Base-by-base conservation (phyloP, 2,329 filamentous ascomycete genomes). In the Aspergillus nomiae region DNA sequence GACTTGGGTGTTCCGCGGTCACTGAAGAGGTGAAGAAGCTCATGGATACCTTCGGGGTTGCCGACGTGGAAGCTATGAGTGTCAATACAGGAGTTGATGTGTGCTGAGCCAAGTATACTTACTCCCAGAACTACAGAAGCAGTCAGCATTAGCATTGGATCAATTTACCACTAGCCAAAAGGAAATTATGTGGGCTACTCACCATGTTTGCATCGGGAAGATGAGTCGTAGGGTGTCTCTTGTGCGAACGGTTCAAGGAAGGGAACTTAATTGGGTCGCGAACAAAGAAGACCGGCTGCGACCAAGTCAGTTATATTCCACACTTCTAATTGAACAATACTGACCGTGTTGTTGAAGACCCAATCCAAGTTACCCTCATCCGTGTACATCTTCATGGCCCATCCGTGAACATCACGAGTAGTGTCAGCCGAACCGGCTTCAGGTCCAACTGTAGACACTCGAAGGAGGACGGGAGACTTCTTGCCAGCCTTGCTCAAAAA, bases 341-440 rank as follows among this genome's bases (percentile, higher is more conserved):
- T 5, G 32, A 92, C 87, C 0, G 89, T 91, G 67, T 92, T 88
- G 77, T 92, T 92, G 38, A 89, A 89, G 2, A 91, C 87, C 34
- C 91, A 81, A 66, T 92, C 90, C 86, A 88, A 91, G 68, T 90
- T 92, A 14, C 90, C 90, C 71, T 92, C 90, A 1, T 90, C 80
- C 0, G 90, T 92, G 73, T 92, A 92, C 69, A 90, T 87, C 75
- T 91, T 91, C 67, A 90, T 78, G 0, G 91, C 90, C 64, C 92
- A 94, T 1, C 91, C 90, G 34, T 90, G 85, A 1, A 92, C 89
- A 80, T 94, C 90, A 26, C 91, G 86, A 1, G 92, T 90, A 0
- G 90, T 92, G 71, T 94, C 91, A 6, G 90, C 89, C 55, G 87
- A 90, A 16, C 90, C 91, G 24, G 87, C 83, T 70, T 86, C 90